phyloP scores from a whole-genome alignment of 2,329 filamentous ascomycete genomes.

The Diaporthe amygdali region DNA sequence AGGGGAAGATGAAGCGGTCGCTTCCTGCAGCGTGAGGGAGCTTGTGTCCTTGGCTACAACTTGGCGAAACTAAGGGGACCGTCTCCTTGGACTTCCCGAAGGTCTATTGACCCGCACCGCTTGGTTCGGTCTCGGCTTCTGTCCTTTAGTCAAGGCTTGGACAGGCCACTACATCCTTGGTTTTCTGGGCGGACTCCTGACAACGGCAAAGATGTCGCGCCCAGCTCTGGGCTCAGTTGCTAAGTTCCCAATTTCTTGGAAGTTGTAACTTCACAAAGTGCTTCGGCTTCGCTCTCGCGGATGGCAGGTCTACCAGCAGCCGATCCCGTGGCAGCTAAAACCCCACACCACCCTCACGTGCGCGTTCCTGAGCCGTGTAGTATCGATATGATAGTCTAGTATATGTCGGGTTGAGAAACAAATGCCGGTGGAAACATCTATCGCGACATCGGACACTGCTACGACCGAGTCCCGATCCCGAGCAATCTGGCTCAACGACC shows the following conservation, averaged over 20 bases:
- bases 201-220: slow-evolving; percentile 2
- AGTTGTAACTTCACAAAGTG: neutral
- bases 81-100: slow-evolving; percentile 1
- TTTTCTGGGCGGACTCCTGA: slow-evolving; percentile 8
- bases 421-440: neutral
- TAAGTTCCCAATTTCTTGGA: slow-evolving; percentile 4
- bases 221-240: slow-evolving; percentile 6
- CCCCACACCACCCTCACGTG: neutral
- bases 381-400: neutral
- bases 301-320: neutral
- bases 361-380: neutral
- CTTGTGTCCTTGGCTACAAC: slow-evolving; percentile 12
- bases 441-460: neutral
- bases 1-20: neutral
- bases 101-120: neutral
- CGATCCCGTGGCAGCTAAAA: neutral
- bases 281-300: slow-evolving; percentile 12
- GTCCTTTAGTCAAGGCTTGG: slow-evolving; percentile 1
- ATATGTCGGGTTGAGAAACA: neutral
- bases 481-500: neutral
- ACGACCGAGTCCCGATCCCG: neutral
- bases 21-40: neutral
- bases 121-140: slow-evolving; percentile 8
- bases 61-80: slow-evolving; percentile 12
- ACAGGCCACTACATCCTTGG: neutral